Evolutionary conservation across 768 basidiomycete genomes (phyloP), one percentile per base, ranked within the genome.

Genomic region (Tylopilus subfusipes): DNA sequence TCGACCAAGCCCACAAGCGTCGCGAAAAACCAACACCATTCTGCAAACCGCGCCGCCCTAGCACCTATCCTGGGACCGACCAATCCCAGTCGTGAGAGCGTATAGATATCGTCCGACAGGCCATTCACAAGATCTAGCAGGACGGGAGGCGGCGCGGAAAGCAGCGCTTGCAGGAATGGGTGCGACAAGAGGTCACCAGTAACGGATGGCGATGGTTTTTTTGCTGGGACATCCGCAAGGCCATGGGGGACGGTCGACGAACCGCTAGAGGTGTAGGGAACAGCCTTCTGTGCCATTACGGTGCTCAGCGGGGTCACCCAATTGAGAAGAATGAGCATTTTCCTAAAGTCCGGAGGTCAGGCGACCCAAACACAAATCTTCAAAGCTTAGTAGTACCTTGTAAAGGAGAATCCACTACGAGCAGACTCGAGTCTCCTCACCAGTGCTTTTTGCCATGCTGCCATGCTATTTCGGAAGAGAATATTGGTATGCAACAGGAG

Each of bases 11-110:
- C 85, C 13, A 90, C 89, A 29, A 93, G 74, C 0, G 89, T 93
- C 16, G 85, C 76, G 27, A 88, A 72, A 58, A 93, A 78, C 91
- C 90, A 93, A 66, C 90, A 91, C 87, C 88, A 92, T 68, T 93
- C 83, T 2, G 90, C 83, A 63, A 91, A 83, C 12, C 82, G 80
- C 33, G 76, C 89, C 4, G 90, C 91, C 33, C 83, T 80, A 47
- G 81, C 78, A 18, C 91, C 91, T 1, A 79, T 71, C 47, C 75
- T 78, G 59, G 81, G 79, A 6, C 86, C 82, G 5, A 93, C 60
- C 11, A 93, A 71, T 1, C 90, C 91, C 27, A 93, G 71, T 55
- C 75, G 76, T 13, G 86, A 83, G 61, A 85, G 81, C n/a, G 90
- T 90, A 44, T 80, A 78, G n/a, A 90, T 68, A 70, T 93, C 91